phyloP scores from a whole-genome alignment of 2,329 filamentous ascomycete species.

The Phaeoacremonium minimum region DNA sequence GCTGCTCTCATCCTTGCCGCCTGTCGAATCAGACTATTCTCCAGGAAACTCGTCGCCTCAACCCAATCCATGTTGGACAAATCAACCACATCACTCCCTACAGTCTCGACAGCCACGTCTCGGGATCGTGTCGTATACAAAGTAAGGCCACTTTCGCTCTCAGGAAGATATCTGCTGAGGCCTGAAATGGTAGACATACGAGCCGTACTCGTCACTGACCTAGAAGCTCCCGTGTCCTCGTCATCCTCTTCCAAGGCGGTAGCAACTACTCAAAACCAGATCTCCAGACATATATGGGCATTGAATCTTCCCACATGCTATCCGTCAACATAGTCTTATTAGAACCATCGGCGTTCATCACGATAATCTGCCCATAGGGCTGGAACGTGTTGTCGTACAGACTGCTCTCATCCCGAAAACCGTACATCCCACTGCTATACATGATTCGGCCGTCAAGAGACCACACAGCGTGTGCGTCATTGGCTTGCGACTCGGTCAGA shows the following conservation, averaged over 20 bases:
- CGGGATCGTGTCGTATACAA: constrained; percentile 32
- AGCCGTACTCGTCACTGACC: no score
- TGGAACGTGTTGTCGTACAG: constrained; percentile 38
- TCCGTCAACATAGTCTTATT: constrained; percentile 22
- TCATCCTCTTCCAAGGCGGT: no score
- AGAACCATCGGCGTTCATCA: constrained; percentile 35
- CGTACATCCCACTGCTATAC: constrained; percentile 35
- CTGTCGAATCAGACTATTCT: constrained; percentile 15
- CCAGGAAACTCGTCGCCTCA: constrained; percentile 20
- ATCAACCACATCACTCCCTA: constrained; percentile 18
- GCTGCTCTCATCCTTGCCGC: constrained; percentile 8
- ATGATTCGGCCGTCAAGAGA: constrained; percentile 33
- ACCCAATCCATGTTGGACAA: constrained; percentile 20
- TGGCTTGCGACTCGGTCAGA: constrained; percentile 27
- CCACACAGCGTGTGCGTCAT: constrained; percentile 40
- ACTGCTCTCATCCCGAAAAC: constrained; percentile 34
- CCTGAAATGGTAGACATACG: no score
- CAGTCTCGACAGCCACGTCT: constrained; percentile 20
- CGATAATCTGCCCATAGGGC: constrained; percentile 36
- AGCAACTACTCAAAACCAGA: no score
- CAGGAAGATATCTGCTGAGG: constrained; percentile 25
- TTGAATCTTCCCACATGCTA: constrained; percentile 25
- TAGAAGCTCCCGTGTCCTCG: no score
- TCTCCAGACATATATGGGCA: constrained; percentile 18
- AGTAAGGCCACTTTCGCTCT: constrained; percentile 22